Evolutionary conservation across 176 grass and related monocot genomes (phyloP).

Genomic region (Oryza coarctata): DNA sequence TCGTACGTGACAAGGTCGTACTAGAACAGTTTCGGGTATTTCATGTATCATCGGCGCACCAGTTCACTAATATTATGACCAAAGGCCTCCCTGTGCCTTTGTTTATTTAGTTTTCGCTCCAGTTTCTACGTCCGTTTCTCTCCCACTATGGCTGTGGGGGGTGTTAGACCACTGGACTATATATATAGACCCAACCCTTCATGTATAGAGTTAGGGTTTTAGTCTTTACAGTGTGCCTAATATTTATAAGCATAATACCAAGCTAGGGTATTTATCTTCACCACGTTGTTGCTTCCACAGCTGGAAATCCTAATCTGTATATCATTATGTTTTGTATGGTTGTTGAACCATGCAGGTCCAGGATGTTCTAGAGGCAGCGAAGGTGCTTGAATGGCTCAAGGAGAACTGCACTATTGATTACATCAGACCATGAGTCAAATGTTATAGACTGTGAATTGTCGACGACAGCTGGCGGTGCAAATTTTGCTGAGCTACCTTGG

Average conservation of each 20-base stretch:
- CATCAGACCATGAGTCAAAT: slow-evolving; percentile 38
- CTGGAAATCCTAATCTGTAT: background rate
- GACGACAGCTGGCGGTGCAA: slow-evolving; percentile 7
- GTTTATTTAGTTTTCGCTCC: too few relatives aligned
- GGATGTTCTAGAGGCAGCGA: slow-evolving; percentile 78
- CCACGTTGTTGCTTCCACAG: background rate
- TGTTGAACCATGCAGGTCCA: slow-evolving; percentile 49
- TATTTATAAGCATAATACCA: background rate
- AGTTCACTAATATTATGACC: too few relatives aligned
- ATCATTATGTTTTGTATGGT: background rate
- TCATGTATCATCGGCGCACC: too few relatives aligned
- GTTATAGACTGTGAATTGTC: background rate
- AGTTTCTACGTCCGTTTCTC: too few relatives aligned
- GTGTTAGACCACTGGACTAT: too few relatives aligned
- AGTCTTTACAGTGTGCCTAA: background rate
- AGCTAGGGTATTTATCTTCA: background rate
- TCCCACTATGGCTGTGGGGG: too few relatives aligned
- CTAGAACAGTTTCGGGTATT: too few relatives aligned
- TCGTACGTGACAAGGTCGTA: too few relatives aligned
- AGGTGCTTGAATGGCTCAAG: slow-evolving; percentile 94
- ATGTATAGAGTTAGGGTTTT: too few relatives aligned
- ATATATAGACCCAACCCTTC: too few relatives aligned
- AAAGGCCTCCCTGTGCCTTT: too few relatives aligned
- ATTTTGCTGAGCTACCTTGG: slow-evolving; percentile 18
- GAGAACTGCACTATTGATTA: slow-evolving; percentile 73